Evolutionary conservation across 1,284 basidiomycete genomes (phyloP).

Genomic region (Gomphus bonarii): DNA sequence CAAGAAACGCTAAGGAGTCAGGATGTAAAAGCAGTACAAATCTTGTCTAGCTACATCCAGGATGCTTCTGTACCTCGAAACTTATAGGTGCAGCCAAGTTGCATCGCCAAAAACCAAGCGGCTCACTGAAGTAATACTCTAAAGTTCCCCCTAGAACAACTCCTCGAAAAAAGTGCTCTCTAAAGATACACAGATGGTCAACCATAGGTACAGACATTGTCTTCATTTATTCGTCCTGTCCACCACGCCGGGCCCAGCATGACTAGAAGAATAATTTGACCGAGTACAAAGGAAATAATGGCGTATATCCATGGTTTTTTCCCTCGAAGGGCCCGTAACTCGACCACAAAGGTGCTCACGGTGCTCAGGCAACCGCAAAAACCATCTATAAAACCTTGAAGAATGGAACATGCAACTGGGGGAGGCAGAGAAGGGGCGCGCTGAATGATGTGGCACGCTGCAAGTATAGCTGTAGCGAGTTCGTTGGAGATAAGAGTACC

Average conservation of each 20-base stretch:
- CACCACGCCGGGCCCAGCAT: conserved; percentile 68
- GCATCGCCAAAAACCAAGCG: neutral
- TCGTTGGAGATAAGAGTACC: conserved; percentile 87
- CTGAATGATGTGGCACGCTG: conserved; percentile 63
- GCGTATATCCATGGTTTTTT: conserved; percentile 61
- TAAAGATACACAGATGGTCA: neutral
- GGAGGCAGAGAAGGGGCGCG: conserved; percentile 26
- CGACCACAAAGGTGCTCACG: conserved; percentile 87
- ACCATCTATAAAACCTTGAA: conserved; percentile 81
- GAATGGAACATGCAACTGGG: conserved; percentile 52
- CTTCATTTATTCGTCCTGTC: conserved; percentile 35
- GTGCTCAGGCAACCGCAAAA: conserved; percentile 96
- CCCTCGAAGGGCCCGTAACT: conserved; percentile 52
- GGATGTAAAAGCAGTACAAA: too few species aligned
- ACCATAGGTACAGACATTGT: conserved; percentile 28
- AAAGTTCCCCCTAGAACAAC: neutral
- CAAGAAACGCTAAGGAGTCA: neutral
- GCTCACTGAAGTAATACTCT: neutral
- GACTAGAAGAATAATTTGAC: conserved; percentile 66
- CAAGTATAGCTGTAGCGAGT: conserved; percentile 71
- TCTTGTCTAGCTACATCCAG: neutral
- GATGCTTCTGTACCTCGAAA: too few species aligned
- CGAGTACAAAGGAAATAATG: conserved; percentile 54
- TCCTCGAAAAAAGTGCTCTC: too few species aligned
- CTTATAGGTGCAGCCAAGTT: too few species aligned